Base-by-base conservation (phyloP, 306 rosid genomes). In the Carpinus viminea region DNA sequence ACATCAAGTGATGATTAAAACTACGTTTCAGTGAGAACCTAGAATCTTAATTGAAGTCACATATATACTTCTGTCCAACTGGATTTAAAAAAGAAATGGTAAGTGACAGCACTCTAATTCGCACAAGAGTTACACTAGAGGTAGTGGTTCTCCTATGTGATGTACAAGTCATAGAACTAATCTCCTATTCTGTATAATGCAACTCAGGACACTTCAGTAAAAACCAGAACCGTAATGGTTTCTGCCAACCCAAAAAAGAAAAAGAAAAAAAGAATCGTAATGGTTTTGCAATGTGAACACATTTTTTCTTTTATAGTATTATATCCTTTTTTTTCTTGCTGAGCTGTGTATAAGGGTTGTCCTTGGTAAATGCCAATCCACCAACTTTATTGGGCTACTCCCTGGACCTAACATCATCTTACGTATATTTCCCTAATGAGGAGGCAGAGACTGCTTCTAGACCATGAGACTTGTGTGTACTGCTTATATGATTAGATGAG, bases 91-190 rank as follows among this genome's bases (percentile, higher is more conserved):
- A 46, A 46, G 45, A 66, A 75, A 68, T 20, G 66, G 59, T 65
- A 70, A 20, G 43, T 26, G 43, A 81, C 20, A 64, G 60, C 38
- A 47, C 75, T 62, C 21, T 38, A 76, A 61, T 74, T 77, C 1
- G 69, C 41, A 62, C 13, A 6, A 26, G 24, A 61, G 17, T 61
- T 24, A 15, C 69, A 62, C 9, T 12, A 62, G 34, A 31, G 45
- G 12, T 31, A 21, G n/a, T 31, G 1, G 20, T 62, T 15, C 16
- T 31, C 69, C 20, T 15, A 16, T 59, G n/a, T 16, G 18, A 62
- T 62, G 45, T 62, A 1, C n/a, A 62, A 4, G n/a, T 62, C 38
- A 31, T 31, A 62, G 43, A 24, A 24, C 7, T 59, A 24, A 31
- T 31, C 20, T 34, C 20, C 45, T 62, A 3, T 62, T 34, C 20